phyloP scores from a whole-genome alignment of 768 basidiomycete species.

The Lanmaoa pseudosensibilis region DNA sequence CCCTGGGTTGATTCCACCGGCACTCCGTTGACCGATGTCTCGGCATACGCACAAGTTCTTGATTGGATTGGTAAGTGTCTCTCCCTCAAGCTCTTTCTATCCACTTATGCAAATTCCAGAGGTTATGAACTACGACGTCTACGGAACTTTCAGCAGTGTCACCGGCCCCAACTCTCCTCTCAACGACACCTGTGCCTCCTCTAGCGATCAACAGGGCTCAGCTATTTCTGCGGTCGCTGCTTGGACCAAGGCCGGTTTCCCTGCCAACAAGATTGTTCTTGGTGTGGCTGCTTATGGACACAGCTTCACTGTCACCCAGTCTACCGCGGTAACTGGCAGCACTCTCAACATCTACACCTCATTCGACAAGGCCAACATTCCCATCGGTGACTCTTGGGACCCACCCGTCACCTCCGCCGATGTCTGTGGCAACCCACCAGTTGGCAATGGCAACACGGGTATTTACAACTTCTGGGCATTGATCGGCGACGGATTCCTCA shows the following conservation, averaged over 20 bases:
- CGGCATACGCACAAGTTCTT: conserved; percentile 62
- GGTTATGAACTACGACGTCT: conserved; percentile 73
- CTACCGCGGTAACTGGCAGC: conserved; percentile 19
- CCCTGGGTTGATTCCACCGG: conserved; percentile 67
- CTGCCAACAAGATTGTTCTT: conserved; percentile 67
- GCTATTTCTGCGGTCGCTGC: conserved; percentile 69
- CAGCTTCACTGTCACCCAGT: conserved; percentile 48
- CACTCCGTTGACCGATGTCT: conserved; percentile 58
- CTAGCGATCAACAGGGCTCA: conserved; percentile 63
- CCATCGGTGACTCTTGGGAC: conserved; percentile 59
- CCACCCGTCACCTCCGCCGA: conserved; percentile 46
- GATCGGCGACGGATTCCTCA: conserved; percentile 55
- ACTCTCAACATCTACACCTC: conserved; percentile 49
- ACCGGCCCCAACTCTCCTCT: conserved; percentile 85
- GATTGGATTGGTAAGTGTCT: conserved; percentile 63
- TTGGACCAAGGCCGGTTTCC: conserved; percentile 81
- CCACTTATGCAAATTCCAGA: conserved; percentile 39
- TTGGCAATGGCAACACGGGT: conserved; percentile 48
- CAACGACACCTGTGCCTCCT: conserved; percentile 68
- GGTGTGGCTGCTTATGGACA: conserved; percentile 87
- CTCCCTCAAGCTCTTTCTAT: background rate
- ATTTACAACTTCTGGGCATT: conserved; percentile 65
- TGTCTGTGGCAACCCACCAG: conserved; percentile 54
- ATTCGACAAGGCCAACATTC: conserved; percentile 47
- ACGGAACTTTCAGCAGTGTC: conserved; percentile 51